phyloP scores from a whole-genome alignment of 805 yeast genomes.

The Yamadazyma sp. region DNA sequence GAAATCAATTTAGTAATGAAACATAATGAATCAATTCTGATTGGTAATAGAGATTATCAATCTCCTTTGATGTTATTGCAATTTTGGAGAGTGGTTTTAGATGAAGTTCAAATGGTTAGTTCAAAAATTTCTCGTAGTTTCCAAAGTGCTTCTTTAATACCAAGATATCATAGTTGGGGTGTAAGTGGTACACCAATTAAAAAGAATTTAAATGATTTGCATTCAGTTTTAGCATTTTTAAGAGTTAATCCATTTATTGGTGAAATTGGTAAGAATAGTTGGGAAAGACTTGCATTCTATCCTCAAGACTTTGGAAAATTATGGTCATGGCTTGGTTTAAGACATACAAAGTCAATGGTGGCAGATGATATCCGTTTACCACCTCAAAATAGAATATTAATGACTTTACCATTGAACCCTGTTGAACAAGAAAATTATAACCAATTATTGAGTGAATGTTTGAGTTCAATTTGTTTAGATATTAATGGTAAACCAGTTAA shows the following conservation, averaged over 20 bases:
- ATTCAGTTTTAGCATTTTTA: constrained; percentile 67
- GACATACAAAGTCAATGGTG: constrained; percentile 87
- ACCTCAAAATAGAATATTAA: constrained; percentile 64
- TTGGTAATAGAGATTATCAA: constrained; percentile 50
- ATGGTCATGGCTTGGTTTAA: constrained; percentile 53
- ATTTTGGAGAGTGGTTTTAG: constrained; percentile 87
- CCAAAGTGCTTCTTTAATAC: constrained; percentile 72
- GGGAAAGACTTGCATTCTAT: constrained; percentile 27
- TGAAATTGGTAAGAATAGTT: constrained; percentile 35
- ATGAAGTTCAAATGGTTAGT: constrained; percentile 93
- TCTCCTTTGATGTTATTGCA: constrained; percentile 81
- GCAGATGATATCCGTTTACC: constrained; percentile 75
- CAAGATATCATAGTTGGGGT: constrained; percentile 92
- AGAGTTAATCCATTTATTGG: constrained; percentile 62
- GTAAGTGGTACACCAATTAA: constrained; percentile 94
- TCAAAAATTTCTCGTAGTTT: constrained; percentile 73
- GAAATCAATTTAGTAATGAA: constrained; percentile 27
- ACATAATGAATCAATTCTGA: constrained; percentile 25
- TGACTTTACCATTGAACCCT: constrained; percentile 73
- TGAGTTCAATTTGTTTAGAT: constrained; percentile 52
- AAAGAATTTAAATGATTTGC: constrained; percentile 61
- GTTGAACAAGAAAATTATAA: constrained; percentile 84
- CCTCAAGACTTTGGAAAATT: constrained; percentile 36
- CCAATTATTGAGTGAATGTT: constrained; percentile 58
- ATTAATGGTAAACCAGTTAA: constrained; percentile 49